These are phyloP conservation scores for Triticum timopheevii DNA, from an alignment of 176 grass and related monocot species.

Conservation along the genomic window DNA sequence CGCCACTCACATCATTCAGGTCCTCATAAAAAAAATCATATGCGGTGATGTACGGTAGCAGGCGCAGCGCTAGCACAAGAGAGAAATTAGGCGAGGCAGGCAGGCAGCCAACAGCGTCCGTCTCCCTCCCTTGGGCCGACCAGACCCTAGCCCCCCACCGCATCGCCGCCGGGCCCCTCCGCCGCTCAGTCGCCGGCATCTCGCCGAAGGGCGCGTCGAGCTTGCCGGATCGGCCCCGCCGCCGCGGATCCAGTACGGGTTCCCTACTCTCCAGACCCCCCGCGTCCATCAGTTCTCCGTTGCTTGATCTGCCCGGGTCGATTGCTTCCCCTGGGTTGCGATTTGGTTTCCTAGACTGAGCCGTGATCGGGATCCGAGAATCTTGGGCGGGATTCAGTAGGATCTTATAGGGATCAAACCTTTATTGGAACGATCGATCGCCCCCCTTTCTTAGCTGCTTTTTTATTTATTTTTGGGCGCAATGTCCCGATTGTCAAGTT, in stretches of 20 bases:
- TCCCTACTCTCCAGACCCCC: background rate
- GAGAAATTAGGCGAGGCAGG: background rate
- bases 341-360: background rate
- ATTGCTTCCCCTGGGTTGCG: background rate
- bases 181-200: background rate
- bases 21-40: no score
- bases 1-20: background rate
- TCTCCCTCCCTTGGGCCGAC: background rate
- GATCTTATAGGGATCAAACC: background rate
- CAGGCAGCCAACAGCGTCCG: background rate
- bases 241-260: constrained; percentile 10
- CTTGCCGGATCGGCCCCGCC: background rate
- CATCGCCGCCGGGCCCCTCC: background rate
- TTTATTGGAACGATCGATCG: background rate
- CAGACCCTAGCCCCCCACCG: background rate
- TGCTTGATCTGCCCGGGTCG: background rate
- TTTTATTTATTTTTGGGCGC: background rate
- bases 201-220: background rate
- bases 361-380: background rate
- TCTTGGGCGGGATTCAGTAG: background rate
- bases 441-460: background rate
- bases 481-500: background rate
- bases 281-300: background rate
- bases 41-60: background rate
- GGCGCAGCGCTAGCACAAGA: background rate